These are phyloP conservation scores for Nicotiana otophora DNA, from an alignment of 257 asterid species.

Conservation along the genomic window DNA sequence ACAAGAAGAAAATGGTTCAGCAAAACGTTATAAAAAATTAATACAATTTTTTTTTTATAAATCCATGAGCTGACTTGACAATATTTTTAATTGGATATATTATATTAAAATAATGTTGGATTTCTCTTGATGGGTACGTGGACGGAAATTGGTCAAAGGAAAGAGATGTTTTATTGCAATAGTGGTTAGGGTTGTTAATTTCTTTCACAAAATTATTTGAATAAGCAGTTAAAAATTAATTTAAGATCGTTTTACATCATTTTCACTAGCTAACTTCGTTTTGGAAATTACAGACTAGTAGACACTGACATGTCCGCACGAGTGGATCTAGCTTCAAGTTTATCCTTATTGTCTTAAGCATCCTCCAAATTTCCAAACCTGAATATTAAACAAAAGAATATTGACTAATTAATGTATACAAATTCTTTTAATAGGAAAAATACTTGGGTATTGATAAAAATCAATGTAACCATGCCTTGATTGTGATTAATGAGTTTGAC, in stretches of 20 bases:
- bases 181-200: slow-evolving; percentile 14
- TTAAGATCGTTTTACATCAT: not conserved
- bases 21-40: not conserved
- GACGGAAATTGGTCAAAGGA: slow-evolving; percentile 15
- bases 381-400: not conserved
- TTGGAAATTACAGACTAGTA: not conserved
- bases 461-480: too few relatives aligned
- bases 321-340: not conserved
- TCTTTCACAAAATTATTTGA: not conserved
- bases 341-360: not conserved
- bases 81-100: not conserved
- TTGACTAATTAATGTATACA: not conserved
- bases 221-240: not conserved
- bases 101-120: not conserved
- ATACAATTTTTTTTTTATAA: not conserved
- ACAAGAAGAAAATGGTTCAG: not conserved
- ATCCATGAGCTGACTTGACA: slow-evolving; percentile 1
- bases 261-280: not conserved
- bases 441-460: not conserved
- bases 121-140: not conserved
- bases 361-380: not conserved
- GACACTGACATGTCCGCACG: slow-evolving; percentile 13
- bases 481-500: not conserved
- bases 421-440: not conserved
- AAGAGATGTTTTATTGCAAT: slow-evolving; percentile 4